phyloP scores from a whole-genome alignment of 129 eudicot species.

The Flaveria brownii region DNA sequence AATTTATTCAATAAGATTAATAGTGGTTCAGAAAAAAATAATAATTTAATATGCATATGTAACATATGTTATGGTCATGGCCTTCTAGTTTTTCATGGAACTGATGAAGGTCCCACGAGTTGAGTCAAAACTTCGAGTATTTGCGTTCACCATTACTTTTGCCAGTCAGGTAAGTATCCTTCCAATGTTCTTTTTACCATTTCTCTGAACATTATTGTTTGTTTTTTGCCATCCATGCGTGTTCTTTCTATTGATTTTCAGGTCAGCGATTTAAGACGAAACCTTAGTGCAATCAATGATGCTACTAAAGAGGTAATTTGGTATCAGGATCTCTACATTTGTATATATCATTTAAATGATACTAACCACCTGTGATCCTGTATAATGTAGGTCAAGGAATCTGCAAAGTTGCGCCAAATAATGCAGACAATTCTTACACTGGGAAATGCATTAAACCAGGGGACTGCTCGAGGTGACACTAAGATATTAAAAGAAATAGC shows the following conservation, averaged over 20 bases:
- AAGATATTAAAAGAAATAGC: not conserved
- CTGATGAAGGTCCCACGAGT: conserved; percentile 31
- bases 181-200: not conserved
- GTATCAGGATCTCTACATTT: not conserved
- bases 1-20: conserved; percentile 13
- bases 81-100: conserved; percentile 22
- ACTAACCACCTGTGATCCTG: not conserved
- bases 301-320: conserved; percentile 20
- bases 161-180: conserved; percentile 65
- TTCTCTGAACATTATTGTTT: not conserved
- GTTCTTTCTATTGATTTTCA: conserved; percentile 27
- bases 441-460: conserved; percentile 97
- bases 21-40: conserved; percentile 13
- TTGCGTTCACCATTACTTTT: conserved; percentile 81
- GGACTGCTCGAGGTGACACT: conserved; percentile 85
- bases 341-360: not conserved
- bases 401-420: conserved; percentile 81
- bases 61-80: conserved; percentile 18
- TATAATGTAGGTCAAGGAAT: conserved; percentile 71
- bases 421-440: conserved; percentile 96
- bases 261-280: conserved; percentile 75
- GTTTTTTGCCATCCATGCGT: conserved; percentile 2
- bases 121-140: conserved; percentile 52
- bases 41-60: not conserved
- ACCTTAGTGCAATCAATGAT: conserved; percentile 64